Evolutionary conservation across 1,284 basidiomycete genomes (phyloP).

Genomic region (Pseudozyma thailandica): DNA sequence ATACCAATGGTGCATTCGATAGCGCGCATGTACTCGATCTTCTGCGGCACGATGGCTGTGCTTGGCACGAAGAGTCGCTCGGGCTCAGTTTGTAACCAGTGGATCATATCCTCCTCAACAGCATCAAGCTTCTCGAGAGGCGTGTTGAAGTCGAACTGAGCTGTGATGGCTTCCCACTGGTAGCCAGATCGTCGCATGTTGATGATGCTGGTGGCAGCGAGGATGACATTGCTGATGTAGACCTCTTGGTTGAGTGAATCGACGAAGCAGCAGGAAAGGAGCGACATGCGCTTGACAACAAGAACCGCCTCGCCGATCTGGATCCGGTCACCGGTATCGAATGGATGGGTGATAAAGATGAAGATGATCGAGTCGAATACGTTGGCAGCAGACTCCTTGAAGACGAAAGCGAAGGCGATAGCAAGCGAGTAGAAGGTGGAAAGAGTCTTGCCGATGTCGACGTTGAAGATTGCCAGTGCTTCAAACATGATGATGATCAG

Average conservation of each 20-base stretch:
- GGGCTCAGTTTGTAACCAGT: slow-evolving; percentile 65
- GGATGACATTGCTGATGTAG: slow-evolving; percentile 61
- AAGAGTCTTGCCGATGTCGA: slow-evolving; percentile 59
- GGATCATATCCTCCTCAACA: slow-evolving; percentile 62
- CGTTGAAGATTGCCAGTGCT: slow-evolving; percentile 64
- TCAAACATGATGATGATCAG: slow-evolving; percentile 62
- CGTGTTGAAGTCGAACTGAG: slow-evolving; percentile 63
- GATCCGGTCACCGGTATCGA: slow-evolving; percentile 64
- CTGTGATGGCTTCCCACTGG: slow-evolving; percentile 60
- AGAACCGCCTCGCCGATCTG: slow-evolving; percentile 51
- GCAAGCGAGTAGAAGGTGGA: slow-evolving; percentile 65
- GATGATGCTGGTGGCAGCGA: slow-evolving; percentile 55
- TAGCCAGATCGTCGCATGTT: slow-evolving; percentile 63
- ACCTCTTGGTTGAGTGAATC: slow-evolving; percentile 60
- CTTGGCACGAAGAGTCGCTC: slow-evolving; percentile 64
- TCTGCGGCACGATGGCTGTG: slow-evolving; percentile 59
- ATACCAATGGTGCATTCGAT: slow-evolving; percentile 64
- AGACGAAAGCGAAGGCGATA: slow-evolving; percentile 64
- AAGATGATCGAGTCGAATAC: slow-evolving; percentile 67
- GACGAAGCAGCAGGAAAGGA: slow-evolving; percentile 62
- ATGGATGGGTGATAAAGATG: slow-evolving; percentile 65
- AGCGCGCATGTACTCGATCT: slow-evolving; percentile 60
- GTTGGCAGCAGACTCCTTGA: slow-evolving; percentile 64
- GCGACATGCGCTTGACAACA: slow-evolving; percentile 60
- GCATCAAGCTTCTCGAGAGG: slow-evolving; percentile 63